Evolutionary conservation across 1,284 basidiomycete genomes (phyloP).

Genomic region (Sporisorium reilianum): DNA sequence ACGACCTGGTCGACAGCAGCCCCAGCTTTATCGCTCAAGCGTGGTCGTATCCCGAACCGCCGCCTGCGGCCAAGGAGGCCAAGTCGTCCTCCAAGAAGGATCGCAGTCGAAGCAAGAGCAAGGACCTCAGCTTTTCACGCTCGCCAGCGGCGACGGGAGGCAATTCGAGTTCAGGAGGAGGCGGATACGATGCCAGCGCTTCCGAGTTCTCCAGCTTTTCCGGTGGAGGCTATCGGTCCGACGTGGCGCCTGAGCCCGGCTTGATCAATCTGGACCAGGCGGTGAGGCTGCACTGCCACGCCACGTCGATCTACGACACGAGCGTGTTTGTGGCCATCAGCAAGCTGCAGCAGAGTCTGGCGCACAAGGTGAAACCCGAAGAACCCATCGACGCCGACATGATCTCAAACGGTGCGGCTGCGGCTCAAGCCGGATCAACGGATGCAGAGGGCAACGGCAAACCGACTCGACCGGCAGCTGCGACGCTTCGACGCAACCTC

Average conservation of each 20-base stretch:
- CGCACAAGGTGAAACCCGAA: conserved; percentile 78
- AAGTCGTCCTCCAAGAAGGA: conserved; percentile 36
- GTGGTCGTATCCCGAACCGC: conserved; percentile 46
- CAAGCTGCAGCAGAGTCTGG: conserved; percentile 73
- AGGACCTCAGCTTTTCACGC: conserved; percentile 38
- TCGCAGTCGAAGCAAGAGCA: conserved; percentile 44
- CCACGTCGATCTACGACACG: conserved; percentile 90
- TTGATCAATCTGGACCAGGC: conserved; percentile 59
- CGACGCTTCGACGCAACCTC: conserved; percentile 23
- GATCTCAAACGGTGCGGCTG: neutral
- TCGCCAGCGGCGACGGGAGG: conserved; percentile 39
- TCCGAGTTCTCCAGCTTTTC: conserved; percentile 56
- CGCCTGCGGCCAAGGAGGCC: conserved; percentile 16
- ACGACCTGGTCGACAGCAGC: conserved; percentile 62
- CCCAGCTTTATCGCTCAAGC: conserved; percentile 51
- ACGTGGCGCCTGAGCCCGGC: conserved; percentile 40
- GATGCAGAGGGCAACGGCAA: conserved; percentile 12
- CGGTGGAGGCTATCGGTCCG: conserved; percentile 35
- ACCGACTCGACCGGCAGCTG: conserved; percentile 27
- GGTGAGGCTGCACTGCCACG: conserved; percentile 76
- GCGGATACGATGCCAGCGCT: conserved; percentile 48
- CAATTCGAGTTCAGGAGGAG: conserved; percentile 39
- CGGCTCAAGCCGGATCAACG: conserved; percentile 1
- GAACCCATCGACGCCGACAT: conserved; percentile 76
- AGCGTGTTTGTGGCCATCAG: conserved; percentile 89